phyloP scores from a whole-genome alignment of 352 stramenopile genomes.

The Aphanomyces euteiches region DNA sequence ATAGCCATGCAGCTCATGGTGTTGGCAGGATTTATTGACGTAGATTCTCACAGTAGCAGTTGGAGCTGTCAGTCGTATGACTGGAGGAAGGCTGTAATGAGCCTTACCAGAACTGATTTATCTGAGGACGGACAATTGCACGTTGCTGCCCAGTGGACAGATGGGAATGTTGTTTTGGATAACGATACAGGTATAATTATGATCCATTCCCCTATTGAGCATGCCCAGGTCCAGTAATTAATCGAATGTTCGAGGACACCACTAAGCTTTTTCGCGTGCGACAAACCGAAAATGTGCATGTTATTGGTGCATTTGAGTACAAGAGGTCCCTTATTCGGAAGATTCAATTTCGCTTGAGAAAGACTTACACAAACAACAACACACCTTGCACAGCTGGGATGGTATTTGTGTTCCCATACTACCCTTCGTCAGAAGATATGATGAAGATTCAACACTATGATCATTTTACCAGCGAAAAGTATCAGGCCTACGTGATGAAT shows the following conservation, averaged over 20 bases:
- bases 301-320: conserved; percentile 24
- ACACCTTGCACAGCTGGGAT: conserved; percentile 20
- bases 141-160: conserved; percentile 13
- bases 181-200: background rate
- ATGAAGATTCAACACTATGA: conserved; percentile 24
- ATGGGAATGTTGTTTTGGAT: conserved; percentile 6
- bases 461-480: conserved; percentile 30
- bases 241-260: conserved; percentile 27
- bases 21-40: conserved; percentile 23
- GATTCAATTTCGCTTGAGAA: conserved; percentile 9
- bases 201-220: background rate
- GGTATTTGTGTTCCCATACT: conserved; percentile 26
- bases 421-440: conserved; percentile 25
- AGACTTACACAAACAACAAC: conserved; percentile 27
- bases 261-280: conserved; percentile 28
- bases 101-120: conserved; percentile 13
- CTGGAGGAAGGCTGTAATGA: conserved; percentile 27
- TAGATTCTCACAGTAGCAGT: conserved; percentile 11
- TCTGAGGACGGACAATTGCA: conserved; percentile 2
- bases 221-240: background rate
- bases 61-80: conserved; percentile 27
- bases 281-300: conserved; percentile 22
- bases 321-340: conserved; percentile 18
- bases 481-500: conserved; percentile 15
- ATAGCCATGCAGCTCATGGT: conserved; percentile 25